These are phyloP conservation scores for Cladosporium sp. DNA, from an alignment of 2,329 filamentous ascomycete genomes.

Conservation along the genomic window DNA sequence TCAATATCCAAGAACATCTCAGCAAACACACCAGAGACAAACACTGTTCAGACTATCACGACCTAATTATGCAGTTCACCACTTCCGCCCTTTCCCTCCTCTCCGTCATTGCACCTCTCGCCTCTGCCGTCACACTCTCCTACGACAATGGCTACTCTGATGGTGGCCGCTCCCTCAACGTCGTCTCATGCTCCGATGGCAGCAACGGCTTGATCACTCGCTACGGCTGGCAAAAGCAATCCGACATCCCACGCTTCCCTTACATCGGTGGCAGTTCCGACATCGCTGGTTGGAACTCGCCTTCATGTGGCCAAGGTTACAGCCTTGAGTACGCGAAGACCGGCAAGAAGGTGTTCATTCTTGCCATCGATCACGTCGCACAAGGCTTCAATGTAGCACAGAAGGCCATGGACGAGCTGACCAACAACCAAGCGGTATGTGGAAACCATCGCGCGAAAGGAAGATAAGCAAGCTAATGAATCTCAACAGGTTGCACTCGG, in stretches of 20 bases:
- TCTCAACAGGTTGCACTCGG: constrained; percentile 21
- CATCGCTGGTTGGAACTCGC: constrained; percentile 48
- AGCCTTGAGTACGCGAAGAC: constrained; percentile 46
- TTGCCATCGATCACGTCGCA: constrained; percentile 50
- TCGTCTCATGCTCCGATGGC: constrained; percentile 68
- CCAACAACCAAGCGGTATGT: constrained; percentile 44
- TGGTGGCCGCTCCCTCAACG: constrained; percentile 53
- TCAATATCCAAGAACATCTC: background rate
- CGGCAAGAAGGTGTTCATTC: constrained; percentile 49
- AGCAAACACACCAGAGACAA: background rate
- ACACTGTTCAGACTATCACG: background rate
- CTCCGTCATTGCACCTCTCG: constrained; percentile 19
- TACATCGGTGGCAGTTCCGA: constrained; percentile 52
- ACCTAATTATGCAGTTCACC: constrained; percentile 26
- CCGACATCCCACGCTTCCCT: constrained; percentile 48
- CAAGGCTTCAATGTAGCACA: constrained; percentile 53
- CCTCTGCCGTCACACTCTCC: constrained; percentile 46
- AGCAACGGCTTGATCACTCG: constrained; percentile 64
- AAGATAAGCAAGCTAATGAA: background rate
- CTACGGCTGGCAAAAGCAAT: constrained; percentile 53
- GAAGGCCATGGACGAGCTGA: constrained; percentile 52
- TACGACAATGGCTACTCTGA: constrained; percentile 74
- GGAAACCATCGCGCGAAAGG: background rate
- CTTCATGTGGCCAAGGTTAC: constrained; percentile 56
- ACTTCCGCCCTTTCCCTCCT: constrained; percentile 46